Percentiles rank a stretch among this genome's conserved stretches.
Conservation (phyloP, 2,329 filamentous ascomycete species). For the Aspergillus piperis region DNA sequence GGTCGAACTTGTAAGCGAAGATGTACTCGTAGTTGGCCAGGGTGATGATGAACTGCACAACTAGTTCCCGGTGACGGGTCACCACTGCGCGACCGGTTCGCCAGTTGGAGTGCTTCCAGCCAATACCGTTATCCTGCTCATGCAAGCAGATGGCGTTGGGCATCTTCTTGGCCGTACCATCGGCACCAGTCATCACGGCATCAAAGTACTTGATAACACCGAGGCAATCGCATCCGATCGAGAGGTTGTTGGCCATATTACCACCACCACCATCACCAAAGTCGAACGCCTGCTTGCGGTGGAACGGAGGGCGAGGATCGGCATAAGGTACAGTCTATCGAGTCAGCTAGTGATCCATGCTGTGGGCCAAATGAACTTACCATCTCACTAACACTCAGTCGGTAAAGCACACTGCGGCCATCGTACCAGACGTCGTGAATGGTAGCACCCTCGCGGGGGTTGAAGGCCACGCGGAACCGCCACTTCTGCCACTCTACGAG, state of each 20-base stretch:
- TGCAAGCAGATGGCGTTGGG: constrained; percentile 67
- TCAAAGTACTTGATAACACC: constrained; percentile 69
- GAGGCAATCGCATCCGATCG: constrained; percentile 50
- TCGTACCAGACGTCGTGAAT: constrained; percentile 71
- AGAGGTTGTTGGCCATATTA: constrained; percentile 68
- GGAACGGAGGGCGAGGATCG: constrained; percentile 65
- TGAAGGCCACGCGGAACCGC: constrained; percentile 63
- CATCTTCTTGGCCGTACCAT: constrained; percentile 58
- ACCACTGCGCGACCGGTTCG: constrained; percentile 63
- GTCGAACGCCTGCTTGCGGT: constrained; percentile 72
- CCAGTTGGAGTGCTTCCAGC: constrained; percentile 71
- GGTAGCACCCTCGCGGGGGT: constrained; percentile 65
- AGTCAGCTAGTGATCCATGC: constrained; percentile 1
- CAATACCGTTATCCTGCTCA: constrained; percentile 66
- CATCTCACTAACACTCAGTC: constrained; percentile 69
- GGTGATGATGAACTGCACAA: constrained; percentile 67
- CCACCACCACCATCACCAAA: constrained; percentile 70
- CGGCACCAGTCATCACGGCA: constrained; percentile 53
- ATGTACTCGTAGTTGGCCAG: constrained; percentile 53
- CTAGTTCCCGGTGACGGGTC: constrained; percentile 61
- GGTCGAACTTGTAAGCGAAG: constrained; percentile 55
- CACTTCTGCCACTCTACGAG: constrained; percentile 65
- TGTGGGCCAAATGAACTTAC: constrained; percentile 32
- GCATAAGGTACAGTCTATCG: constrained; percentile 60
- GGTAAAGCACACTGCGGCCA: constrained; percentile 65